Conservation (phyloP, 2,329 filamentous ascomycete species). For the Didymella sp. region DNA sequence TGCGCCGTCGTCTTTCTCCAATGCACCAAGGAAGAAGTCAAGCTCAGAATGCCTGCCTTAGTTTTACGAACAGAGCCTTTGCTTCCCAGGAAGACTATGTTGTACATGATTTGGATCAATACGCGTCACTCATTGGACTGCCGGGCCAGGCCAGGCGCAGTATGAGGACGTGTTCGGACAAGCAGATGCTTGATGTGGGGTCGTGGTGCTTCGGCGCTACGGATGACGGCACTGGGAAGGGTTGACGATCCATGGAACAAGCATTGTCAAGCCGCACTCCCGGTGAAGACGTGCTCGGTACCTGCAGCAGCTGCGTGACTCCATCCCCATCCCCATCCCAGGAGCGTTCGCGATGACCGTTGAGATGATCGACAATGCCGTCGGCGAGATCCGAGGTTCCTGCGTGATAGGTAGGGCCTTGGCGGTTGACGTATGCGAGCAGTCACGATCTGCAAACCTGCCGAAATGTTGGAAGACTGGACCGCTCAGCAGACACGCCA, state of each 20-base stretch:
- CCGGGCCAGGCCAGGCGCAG: no score
- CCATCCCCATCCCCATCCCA: not conserved
- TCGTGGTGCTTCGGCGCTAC: not conserved
- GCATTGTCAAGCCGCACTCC: conserved; percentile 11
- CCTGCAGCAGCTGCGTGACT: conserved; percentile 3
- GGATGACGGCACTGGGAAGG: conserved; percentile 9
- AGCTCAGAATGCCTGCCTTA: no score
- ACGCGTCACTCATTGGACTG: no score
- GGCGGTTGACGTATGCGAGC: conserved; percentile 13
- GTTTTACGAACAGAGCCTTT: no score
- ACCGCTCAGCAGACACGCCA: not conserved
- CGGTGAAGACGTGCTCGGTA: not conserved
- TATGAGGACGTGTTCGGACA: no score
- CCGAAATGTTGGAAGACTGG: conserved; percentile 5
- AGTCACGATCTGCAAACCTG: conserved; percentile 10
- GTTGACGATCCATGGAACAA: conserved; percentile 1
- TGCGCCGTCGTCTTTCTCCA: no score
- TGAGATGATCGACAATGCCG: not conserved
- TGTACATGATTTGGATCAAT: no score
- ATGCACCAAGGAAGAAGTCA: no score
- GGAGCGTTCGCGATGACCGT: not conserved
- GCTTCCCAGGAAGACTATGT: no score
- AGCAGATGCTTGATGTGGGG: not conserved
- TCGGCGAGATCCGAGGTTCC: conserved; percentile 6
- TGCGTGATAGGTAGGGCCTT: conserved; percentile 11